phyloP scores from a whole-genome alignment of 345 rosid genomes.

The Brassica juncea region DNA sequence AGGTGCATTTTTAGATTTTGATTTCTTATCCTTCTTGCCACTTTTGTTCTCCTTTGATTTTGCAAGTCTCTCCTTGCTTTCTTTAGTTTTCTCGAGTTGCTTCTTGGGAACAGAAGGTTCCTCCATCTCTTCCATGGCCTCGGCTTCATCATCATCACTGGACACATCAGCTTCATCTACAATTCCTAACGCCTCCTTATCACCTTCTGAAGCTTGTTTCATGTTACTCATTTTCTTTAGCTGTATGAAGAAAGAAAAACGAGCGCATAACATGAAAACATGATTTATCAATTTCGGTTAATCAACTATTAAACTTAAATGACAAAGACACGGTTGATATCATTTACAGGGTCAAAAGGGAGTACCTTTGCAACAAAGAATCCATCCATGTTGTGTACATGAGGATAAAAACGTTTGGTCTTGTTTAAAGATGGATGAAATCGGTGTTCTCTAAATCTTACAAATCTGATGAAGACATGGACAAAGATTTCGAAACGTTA shows the following conservation, averaged over 20 bases:
- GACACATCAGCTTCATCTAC: constrained; percentile 47
- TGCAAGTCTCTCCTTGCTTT: constrained; percentile 20
- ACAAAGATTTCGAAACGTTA: constrained; percentile 6
- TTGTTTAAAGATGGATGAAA: constrained; percentile 66
- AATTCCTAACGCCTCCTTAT: constrained; percentile 46
- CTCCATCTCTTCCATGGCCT: constrained; percentile 11
- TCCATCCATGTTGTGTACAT: constrained; percentile 90
- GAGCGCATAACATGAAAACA: constrained; percentile 13
- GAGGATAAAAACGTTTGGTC: constrained; percentile 85
- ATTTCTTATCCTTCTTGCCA: constrained; percentile 6
- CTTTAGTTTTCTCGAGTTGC: constrained; percentile 22
- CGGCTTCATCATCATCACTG: constrained; percentile 27
- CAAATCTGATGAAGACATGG: constrained; percentile 45
- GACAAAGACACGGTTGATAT: not conserved
- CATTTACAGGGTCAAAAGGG: constrained; percentile 7
- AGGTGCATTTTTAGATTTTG: constrained; percentile 25
- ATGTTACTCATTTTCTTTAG: constrained; percentile 82
- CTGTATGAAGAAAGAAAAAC: constrained; percentile 40
- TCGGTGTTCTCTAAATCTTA: constrained; percentile 63
- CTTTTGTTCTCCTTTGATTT: constrained; percentile 18
- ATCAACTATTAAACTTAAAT: not conserved
- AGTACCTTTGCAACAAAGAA: constrained; percentile 92
- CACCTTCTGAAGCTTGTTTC: constrained; percentile 43
- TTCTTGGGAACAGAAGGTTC: constrained; percentile 10
- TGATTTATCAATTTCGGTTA: not conserved